Evolutionary conservation across 2,329 filamentous ascomycete species (phyloP).

Genomic region (Trichoderma afroharzianum): DNA sequence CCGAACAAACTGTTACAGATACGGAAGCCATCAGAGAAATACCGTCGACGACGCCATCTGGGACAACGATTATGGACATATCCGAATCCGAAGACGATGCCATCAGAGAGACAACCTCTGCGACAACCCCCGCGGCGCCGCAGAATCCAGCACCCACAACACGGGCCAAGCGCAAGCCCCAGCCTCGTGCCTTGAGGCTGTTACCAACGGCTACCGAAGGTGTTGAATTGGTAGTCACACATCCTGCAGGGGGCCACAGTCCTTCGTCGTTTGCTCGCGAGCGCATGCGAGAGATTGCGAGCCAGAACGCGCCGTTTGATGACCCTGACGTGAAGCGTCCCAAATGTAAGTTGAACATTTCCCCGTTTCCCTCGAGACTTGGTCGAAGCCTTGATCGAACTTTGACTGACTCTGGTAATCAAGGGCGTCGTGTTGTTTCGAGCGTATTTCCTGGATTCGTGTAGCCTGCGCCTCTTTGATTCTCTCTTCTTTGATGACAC

Average conservation of each 20-base stretch:
- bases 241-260: conserved; percentile 35
- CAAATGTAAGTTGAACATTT: conserved; percentile 34
- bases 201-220: conserved; percentile 38
- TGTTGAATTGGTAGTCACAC: conserved; percentile 28
- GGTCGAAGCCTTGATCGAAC: background rate
- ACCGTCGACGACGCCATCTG: background rate
- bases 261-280: conserved; percentile 43
- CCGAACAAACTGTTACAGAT: conserved; percentile 13
- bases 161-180: conserved; percentile 26
- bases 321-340: conserved; percentile 39
- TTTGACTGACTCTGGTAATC: background rate
- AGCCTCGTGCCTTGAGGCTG: conserved; percentile 31
- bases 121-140: conserved; percentile 14
- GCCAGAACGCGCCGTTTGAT: conserved; percentile 41
- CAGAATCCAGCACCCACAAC: conserved; percentile 21
- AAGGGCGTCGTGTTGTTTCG: conserved; percentile 17
- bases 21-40: background rate
- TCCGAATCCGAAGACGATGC: background rate
- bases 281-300: conserved; percentile 42
- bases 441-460: conserved; percentile 18
- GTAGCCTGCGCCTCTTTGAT: background rate
- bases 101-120: conserved; percentile 18
- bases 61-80: background rate
- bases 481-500: background rate
- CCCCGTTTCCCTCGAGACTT: no score